Conservation (phyloP, 805 yeast species). For the Grigorovia yakushimaensis region DNA sequence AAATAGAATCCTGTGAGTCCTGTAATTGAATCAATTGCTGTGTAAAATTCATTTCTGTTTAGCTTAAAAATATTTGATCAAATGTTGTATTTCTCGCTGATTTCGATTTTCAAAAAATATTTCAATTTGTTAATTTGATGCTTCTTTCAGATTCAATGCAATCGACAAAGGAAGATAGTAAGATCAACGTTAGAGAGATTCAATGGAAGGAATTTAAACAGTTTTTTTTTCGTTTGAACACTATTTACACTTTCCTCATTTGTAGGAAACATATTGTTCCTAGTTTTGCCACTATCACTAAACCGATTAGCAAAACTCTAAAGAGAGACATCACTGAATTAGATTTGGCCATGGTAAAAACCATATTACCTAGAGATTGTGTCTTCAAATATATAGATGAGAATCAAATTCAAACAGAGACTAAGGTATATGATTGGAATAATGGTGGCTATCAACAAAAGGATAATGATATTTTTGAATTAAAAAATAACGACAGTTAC, state of each 20-base stretch:
- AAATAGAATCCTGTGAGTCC: constrained; percentile 29
- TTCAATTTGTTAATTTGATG: neutral
- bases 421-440: constrained; percentile 30
- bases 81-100: too few species aligned
- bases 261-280: constrained; percentile 53
- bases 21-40: constrained; percentile 24
- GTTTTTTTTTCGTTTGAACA: constrained; percentile 44
- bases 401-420: constrained; percentile 42
- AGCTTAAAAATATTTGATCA: too few species aligned
- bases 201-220: constrained; percentile 30
- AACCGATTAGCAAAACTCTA: constrained; percentile 43
- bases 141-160: neutral
- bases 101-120: too few species aligned
- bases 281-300: constrained; percentile 42
- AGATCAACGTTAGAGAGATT: neutral
- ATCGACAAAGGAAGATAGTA: neutral
- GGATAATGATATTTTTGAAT: constrained; percentile 42
- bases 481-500: constrained; percentile 32
- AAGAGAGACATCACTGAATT: constrained; percentile 34
- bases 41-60: constrained; percentile 20
- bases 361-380: constrained; percentile 58
- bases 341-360: constrained; percentile 58
- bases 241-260: constrained; percentile 53
- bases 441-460: constrained; percentile 46
- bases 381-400: constrained; percentile 71